These are phyloP conservation scores for Globisporangium viniferum DNA, from an alignment of 352 stramenopile genomes.

Conservation along the genomic window DNA sequence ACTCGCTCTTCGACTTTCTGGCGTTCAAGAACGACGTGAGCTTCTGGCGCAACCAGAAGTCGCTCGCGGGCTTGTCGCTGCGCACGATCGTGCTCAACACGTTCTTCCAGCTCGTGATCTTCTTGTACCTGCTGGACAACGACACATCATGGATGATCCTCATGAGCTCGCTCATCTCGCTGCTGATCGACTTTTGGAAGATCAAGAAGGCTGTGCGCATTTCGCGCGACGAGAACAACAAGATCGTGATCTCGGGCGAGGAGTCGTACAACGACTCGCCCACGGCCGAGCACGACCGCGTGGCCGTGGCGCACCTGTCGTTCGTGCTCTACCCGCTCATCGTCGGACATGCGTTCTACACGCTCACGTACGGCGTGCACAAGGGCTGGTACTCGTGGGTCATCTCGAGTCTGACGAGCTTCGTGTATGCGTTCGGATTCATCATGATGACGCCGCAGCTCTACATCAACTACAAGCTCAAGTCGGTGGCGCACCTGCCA, in stretches of 20 bases:
- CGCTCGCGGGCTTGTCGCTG: slow-evolving; percentile 93
- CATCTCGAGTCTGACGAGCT: slow-evolving; percentile 94
- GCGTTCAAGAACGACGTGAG: slow-evolving; percentile 99
- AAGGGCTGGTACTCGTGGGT: slow-evolving; percentile 98
- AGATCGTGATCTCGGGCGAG: slow-evolving; percentile 75
- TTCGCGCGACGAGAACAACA: slow-evolving; percentile 75
- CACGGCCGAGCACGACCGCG: slow-evolving; percentile 80
- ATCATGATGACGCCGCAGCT: slow-evolving; percentile 99
- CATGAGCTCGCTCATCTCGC: slow-evolving; percentile 68
- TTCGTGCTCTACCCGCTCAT: slow-evolving; percentile 89
- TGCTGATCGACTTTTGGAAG: slow-evolving; percentile 92
- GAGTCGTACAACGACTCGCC: slow-evolving; percentile 82
- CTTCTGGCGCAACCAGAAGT: slow-evolving; percentile 98
- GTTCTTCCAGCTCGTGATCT: slow-evolving; percentile 96
- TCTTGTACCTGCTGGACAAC: slow-evolving; percentile 98
- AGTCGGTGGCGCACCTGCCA: slow-evolving; percentile 94
- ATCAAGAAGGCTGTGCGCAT: slow-evolving; percentile 92
- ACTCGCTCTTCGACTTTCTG: slow-evolving; percentile 98
- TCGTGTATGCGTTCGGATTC: slow-evolving; percentile 99
- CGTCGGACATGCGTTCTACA: slow-evolving; percentile 93
- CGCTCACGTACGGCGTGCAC: slow-evolving; percentile 92
- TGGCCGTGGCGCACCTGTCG: slow-evolving; percentile 79
- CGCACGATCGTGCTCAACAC: slow-evolving; percentile 94
- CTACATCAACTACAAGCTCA: slow-evolving; percentile 99
- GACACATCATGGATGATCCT: slow-evolving; percentile 97